These are phyloP conservation scores for Colletotrichum spinosum DNA, from an alignment of 2,329 filamentous ascomycete species.

Conservation along the genomic window DNA sequence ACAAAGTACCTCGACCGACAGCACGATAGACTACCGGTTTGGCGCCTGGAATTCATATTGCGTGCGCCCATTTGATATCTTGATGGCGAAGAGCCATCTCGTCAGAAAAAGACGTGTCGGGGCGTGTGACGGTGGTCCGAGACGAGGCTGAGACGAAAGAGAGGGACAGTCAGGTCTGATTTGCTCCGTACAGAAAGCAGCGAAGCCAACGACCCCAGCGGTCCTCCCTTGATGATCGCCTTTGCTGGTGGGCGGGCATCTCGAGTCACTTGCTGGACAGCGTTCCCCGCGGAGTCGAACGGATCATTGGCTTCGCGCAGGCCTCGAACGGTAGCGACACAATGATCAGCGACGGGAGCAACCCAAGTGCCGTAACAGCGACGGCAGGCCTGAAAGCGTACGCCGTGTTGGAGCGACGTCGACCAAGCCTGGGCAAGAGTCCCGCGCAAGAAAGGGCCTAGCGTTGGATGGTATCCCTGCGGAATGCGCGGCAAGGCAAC, in stretches of 20 bases:
- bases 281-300: not conserved
- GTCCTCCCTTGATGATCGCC: slow-evolving; percentile 13
- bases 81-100: not conserved
- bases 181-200: not conserved
- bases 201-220: not conserved
- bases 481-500: slow-evolving; percentile 28
- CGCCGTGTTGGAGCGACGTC: slow-evolving; percentile 1
- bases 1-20: slow-evolving; percentile 15
- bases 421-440: slow-evolving; percentile 3
- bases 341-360: slow-evolving; percentile 29
- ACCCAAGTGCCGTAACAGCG: slow-evolving; percentile 28
- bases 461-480: slow-evolving; percentile 30
- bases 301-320: not conserved
- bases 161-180: not conserved
- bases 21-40: slow-evolving; percentile 17
- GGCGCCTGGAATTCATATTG: not conserved
- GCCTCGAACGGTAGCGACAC: slow-evolving; percentile 13
- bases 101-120: not conserved
- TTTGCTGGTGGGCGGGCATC: not conserved
- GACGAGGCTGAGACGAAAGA: not conserved
- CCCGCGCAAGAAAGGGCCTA: slow-evolving; percentile 14
- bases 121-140: not conserved
- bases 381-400: slow-evolving; percentile 14
- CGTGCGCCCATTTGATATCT: not conserved
- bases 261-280: slow-evolving; percentile 18